Conservation (phyloP, 768 basidiomycete genomes). For the Scleroderma bovista region DNA sequence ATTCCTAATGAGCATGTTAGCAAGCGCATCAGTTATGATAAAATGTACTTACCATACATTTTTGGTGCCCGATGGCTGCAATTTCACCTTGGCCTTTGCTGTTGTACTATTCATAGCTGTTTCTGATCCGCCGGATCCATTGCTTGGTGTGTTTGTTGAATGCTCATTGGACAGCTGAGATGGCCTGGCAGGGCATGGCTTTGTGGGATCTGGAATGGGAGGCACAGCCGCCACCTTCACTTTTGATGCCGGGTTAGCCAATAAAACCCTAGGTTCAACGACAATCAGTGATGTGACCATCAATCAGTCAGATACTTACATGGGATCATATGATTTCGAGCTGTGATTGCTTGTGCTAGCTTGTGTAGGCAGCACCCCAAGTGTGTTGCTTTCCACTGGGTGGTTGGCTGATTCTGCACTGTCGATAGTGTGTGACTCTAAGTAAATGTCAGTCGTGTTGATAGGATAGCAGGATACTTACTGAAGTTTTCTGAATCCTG, state of each 20-base stretch:
- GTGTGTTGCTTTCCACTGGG: not conserved
- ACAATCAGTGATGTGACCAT: not conserved
- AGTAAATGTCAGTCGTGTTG: too few species aligned
- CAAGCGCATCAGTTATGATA: not conserved
- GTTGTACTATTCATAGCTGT: not conserved
- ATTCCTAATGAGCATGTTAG: not conserved
- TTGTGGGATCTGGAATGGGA: not conserved
- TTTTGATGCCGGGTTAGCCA: not conserved
- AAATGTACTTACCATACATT: not conserved
- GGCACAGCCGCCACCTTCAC: not conserved
- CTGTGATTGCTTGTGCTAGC: not conserved
- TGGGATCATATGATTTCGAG: not conserved
- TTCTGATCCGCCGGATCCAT: not conserved
- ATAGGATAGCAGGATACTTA: too few species aligned
- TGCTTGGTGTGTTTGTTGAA: too few species aligned
- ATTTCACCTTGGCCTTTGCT: not conserved
- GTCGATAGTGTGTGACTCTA: too few species aligned
- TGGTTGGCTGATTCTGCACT: not conserved
- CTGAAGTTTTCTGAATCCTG: too few species aligned
- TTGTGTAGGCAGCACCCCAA: too few species aligned
- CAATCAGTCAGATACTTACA: not conserved
- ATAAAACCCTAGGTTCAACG: not conserved
- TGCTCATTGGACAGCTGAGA: too few species aligned
- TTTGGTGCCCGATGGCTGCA: not conserved
- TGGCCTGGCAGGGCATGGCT: too few species aligned